These are phyloP conservation scores for Sophora flavescens DNA, from an alignment of 306 rosid species.

Conservation along the genomic window DNA sequence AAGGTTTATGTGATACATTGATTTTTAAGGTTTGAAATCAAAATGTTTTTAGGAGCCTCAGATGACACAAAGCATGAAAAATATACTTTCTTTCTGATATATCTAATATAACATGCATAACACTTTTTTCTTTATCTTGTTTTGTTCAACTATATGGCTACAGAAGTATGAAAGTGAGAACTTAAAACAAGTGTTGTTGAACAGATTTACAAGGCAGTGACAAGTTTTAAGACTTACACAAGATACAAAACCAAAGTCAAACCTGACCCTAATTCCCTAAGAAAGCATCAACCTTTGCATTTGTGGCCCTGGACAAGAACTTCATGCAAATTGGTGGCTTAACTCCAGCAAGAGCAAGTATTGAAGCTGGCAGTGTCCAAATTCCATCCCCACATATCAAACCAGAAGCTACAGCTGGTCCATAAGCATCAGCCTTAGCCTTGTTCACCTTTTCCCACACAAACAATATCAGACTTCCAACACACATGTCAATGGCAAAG, in stretches of 20 bases:
- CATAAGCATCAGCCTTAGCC: conserved; percentile 61
- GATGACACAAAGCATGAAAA: neutral
- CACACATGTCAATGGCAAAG: conserved; percentile 64
- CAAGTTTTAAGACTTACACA: conserved; percentile 15
- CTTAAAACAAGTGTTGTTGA: neutral
- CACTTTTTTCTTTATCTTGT: neutral
- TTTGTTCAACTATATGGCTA: neutral
- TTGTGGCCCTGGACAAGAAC: conserved; percentile 59
- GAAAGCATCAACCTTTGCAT: conserved; percentile 46
- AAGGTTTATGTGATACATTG: neutral
- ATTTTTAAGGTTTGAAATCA: conserved; percentile 5
- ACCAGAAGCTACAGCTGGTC: conserved; percentile 66
- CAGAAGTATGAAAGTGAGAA: conserved; percentile 17
- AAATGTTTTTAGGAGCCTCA: conserved; percentile 12
- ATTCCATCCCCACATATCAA: conserved; percentile 70
- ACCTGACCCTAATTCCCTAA: conserved; percentile 45
- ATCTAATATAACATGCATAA: conserved; percentile 6
- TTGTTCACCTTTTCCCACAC: conserved; percentile 55
- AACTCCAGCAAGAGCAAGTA: conserved; percentile 58
- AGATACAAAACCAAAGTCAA: conserved; percentile 31
- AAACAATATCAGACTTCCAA: conserved; percentile 60
- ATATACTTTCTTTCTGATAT: conserved; percentile 31
- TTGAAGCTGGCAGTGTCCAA: conserved; percentile 64
- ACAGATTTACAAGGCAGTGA: conserved; percentile 46
- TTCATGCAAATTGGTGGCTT: conserved; percentile 70